Evolutionary conservation across 495 filamentous ascomycete species (phyloP).

Genomic region (Oleoguttula mirabilis): DNA sequence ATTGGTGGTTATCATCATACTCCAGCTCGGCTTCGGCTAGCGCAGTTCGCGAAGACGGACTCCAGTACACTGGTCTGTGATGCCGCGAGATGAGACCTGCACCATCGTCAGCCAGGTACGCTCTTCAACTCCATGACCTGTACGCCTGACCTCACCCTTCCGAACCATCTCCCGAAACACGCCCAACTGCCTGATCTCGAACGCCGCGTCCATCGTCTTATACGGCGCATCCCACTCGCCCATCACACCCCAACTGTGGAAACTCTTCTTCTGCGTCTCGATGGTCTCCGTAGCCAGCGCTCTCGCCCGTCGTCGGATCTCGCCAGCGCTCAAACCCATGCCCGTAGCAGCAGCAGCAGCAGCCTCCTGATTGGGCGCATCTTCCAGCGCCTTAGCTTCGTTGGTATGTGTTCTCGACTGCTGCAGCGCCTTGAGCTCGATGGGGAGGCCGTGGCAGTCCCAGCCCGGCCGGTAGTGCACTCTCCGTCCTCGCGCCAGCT

Average conservation of each 20-base stretch:
- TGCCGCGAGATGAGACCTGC: constrained; percentile 63
- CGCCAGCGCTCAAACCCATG: constrained; percentile 30
- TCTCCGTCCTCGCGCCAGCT: constrained; percentile 63
- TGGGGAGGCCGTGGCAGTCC: constrained; percentile 97
- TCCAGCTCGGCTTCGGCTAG: constrained; percentile 94
- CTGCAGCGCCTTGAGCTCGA: constrained; percentile 92
- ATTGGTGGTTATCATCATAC: constrained; percentile 75
- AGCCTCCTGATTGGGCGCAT: constrained; percentile 13
- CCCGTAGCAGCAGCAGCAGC: not conserved
- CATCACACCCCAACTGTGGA: constrained; percentile 80
- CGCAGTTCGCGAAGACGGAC: constrained; percentile 76
- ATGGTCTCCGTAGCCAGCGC: constrained; percentile 63
- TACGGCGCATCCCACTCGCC: constrained; percentile 86
- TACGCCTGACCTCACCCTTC: constrained; percentile 41
- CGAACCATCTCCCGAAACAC: constrained; percentile 79
- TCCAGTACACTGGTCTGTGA: constrained; percentile 95
- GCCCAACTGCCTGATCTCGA: constrained; percentile 73
- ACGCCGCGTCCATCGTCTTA: constrained; percentile 81
- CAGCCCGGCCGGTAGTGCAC: constrained; percentile 89
- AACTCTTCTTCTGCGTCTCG: constrained; percentile 67
- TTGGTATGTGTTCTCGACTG: constrained; percentile 28
- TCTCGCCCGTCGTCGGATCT: constrained; percentile 59
- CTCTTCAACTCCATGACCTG: too few relatives aligned
- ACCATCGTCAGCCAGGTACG: not conserved
- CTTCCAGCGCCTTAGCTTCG: constrained; percentile 8